Evolutionary conservation across 495 filamentous ascomycete genomes (phyloP), one percentile per base, ranked within the genome.

Genomic region (Aspergillus olivimuriae): DNA sequence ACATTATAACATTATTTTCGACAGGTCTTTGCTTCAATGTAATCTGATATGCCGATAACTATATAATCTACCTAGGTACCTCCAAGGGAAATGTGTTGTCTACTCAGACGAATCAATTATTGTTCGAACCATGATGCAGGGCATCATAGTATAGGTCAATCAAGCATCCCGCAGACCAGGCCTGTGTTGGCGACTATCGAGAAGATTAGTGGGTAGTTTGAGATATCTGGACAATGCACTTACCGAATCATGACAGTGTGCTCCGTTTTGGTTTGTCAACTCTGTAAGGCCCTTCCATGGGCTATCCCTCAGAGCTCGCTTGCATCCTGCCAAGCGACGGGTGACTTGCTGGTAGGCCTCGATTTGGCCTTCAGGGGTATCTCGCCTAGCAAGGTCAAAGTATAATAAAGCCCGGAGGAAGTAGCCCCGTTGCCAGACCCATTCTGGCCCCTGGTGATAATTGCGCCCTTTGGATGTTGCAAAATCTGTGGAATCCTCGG

Each of bases 381-480:
- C 75, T 20, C 87, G 72, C 4, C 90, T 72, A 67, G 76, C 73
- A 31, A 96, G 70, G 62, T 95, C 91, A 56, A 97, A 96, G 60
- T 86, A 83, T 39, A 97, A 69, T 43, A 99, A 68, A 1, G 94
- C 94, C 26, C 94, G 77, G 12, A 96, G 72, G 71, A 91, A 97
- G 73, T 86, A 99, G 6, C 94, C 94, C 3, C 86, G 87, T 1
- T 89, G 94, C 94, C 94, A 99, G n/a, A 95, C 70, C 94, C 94
- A 99, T 63, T 99, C 94, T 0, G 94, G 94, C 1, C 94, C 94
- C 62, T 97, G 92, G 60, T 99, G 94, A 61, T 99, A 99, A 58
- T 95, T 96, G 14, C 94, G 74, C 11, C 94, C 94, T 55, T 97
- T 97, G 43, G 83, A 79, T 0, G 89, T 96, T 1, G 83, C 75